Conservation (phyloP, 139 green algal species). For the Gonium pectorale region DNA sequence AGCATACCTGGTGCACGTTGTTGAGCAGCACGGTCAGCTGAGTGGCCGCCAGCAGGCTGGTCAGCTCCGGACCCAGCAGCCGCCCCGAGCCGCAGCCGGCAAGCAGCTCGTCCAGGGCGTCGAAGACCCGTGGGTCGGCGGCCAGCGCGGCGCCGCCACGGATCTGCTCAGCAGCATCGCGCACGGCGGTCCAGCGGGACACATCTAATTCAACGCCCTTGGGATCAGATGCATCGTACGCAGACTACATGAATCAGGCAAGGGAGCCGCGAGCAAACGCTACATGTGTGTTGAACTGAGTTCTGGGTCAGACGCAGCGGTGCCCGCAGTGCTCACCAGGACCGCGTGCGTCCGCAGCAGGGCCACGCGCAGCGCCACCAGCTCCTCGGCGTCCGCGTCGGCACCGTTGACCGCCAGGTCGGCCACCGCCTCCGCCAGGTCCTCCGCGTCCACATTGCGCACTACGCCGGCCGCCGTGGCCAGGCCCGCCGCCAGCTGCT, state of each 20-base stretch:
- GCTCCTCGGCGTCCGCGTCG: neutral
- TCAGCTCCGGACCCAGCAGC: conserved; percentile 26
- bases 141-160: conserved; percentile 14
- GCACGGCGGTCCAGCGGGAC: neutral
- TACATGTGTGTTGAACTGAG: too few relatives aligned
- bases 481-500: conserved; percentile 21
- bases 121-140: neutral
- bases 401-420: neutral
- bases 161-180: neutral
- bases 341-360: neutral
- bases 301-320: too few relatives aligned
- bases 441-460: neutral
- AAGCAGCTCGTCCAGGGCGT: conserved; percentile 32
- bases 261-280: too few relatives aligned
- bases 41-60: conserved; percentile 5
- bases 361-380: neutral
- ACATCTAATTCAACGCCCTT: too few relatives aligned
- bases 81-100: conserved; percentile 30
- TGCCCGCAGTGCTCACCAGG: neutral
- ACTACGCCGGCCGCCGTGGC: conserved; percentile 8
- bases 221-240: too few relatives aligned
- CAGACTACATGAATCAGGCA: too few relatives aligned
- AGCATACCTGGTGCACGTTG: conserved; percentile 19
- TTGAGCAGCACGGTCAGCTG: conserved; percentile 26
- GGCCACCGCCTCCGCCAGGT: conserved; percentile 1